phyloP scores from a whole-genome alignment of 2,329 filamentous ascomycete species.

The Helotiales sp. region DNA sequence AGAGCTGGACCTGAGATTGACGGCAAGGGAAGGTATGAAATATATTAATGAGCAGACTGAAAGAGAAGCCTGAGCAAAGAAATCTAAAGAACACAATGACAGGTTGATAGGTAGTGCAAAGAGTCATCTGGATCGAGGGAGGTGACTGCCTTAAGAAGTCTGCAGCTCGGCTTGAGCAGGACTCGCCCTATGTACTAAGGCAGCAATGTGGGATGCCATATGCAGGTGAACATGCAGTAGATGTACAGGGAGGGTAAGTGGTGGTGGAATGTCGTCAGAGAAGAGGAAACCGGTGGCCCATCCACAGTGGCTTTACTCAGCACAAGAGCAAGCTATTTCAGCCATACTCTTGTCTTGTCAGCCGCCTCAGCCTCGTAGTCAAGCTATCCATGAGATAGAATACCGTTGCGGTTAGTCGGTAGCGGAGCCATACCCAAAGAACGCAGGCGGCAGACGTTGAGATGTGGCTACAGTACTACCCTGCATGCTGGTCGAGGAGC shows the following conservation, averaged over 20 bases:
- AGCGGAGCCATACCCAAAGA: not conserved
- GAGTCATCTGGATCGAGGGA: slow-evolving; percentile 33
- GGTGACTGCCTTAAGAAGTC: slow-evolving; percentile 36
- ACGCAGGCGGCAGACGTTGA: not conserved
- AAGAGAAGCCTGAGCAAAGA: slow-evolving; percentile 34
- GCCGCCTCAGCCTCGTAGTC: not conserved
- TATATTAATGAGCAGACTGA: slow-evolving; percentile 33
- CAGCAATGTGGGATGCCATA: slow-evolving; percentile 28
- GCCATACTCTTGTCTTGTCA: no score
- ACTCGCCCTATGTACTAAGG: slow-evolving; percentile 28
- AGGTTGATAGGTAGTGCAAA: slow-evolving; percentile 28
- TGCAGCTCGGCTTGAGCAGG: slow-evolving; percentile 12
- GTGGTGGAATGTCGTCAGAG: slow-evolving; percentile 26
- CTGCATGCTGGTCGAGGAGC: not conserved
- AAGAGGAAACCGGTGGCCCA: slow-evolving; percentile 28
- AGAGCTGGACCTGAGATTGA: slow-evolving; percentile 22
- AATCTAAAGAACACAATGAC: slow-evolving; percentile 28
- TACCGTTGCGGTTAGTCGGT: not conserved
- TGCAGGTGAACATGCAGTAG: slow-evolving; percentile 33
- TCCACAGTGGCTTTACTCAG: slow-evolving; percentile 10
- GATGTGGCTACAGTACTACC: not conserved
- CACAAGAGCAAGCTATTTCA: not conserved
- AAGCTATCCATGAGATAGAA: not conserved
- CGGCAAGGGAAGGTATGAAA: slow-evolving; percentile 29
- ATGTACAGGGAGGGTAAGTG: slow-evolving; percentile 29